Evolutionary conservation across 192 early-diverging fungal species (phyloP), one percentile per base, ranked within the genome.

Genomic region (Hyaloraphidium curvatum): DNA sequence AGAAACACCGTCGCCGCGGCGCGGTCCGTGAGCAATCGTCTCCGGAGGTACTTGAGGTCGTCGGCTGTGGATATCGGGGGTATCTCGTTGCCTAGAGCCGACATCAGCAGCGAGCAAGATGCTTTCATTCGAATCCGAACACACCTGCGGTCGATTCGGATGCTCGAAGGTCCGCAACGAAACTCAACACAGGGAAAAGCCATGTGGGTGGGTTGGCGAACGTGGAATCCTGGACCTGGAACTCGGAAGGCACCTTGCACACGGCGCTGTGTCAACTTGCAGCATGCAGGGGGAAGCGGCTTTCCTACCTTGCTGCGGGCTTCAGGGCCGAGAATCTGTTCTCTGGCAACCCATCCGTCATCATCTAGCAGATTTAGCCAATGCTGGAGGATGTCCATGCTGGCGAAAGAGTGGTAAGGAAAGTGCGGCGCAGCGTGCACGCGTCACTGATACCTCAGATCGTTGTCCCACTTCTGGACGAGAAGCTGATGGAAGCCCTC

Each of bases 171-270:
- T n/a, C n/a, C n/a, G n/a, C n/a, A n/a, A n/a, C n/a, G n/a, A n/a
- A n/a, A n/a, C n/a, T n/a, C n/a, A n/a, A n/a, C n/a, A 89, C 69
- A 4, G 78, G 70, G 54, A 85, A 72, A 50, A 86, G 62, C 17
- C 91, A 62, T 2, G 87, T 91, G 0, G 91, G 91, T 3, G 91
- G 91, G 57, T 96, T 96, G 31, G 83, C 91, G 63, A 84, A 87
- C 53, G 89, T 77, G 2, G 87, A 80, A 55, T 84, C 89, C 61
- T 96, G 91, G 4, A 77, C 83, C 55, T 91, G 89, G 67, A 96
- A 96, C 70, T 92, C 84, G 21, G 61, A 27, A 1, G 89, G 89
- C 5, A 95, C 69, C 54, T 64, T n/a, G n/a, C n/a, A n/a, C n/a
- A n/a, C n/a, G n/a, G n/a, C n/a, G n/a, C n/a, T n/a, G n/a, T n/a